These are phyloP conservation scores for Pholiota conissans DNA, from an alignment of 768 basidiomycete species.

Conservation along the genomic window DNA sequence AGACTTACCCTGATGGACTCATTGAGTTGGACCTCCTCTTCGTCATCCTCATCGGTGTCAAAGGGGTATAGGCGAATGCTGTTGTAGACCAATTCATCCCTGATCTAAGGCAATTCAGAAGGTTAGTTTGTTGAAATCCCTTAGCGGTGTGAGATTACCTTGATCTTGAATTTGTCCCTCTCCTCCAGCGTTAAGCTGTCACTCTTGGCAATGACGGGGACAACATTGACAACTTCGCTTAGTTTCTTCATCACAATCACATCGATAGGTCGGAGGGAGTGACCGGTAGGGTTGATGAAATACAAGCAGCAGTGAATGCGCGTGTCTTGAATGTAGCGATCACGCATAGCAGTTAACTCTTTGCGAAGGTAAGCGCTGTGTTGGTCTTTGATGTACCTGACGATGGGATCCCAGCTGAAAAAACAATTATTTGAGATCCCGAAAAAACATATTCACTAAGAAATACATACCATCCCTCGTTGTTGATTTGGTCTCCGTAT, in stretches of 20 bases:
- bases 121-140: not conserved
- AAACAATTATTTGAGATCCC: slow-evolving; percentile 5
- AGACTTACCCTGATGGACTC: slow-evolving; percentile 79
- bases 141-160: slow-evolving; percentile 46
- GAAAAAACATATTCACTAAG: slow-evolving; percentile 2
- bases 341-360: slow-evolving; percentile 97
- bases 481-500: slow-evolving; percentile 98
- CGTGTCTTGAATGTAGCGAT: slow-evolving; percentile 97
- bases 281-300: slow-evolving; percentile 99
- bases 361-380: slow-evolving; percentile 98
- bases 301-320: slow-evolving; percentile 97
- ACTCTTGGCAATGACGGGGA: slow-evolving; percentile 98
- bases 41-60: slow-evolving; percentile 93
- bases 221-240: slow-evolving; percentile 98
- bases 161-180: slow-evolving; percentile 88
- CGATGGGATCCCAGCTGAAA: slow-evolving; percentile 93
- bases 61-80: slow-evolving; percentile 96
- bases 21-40: slow-evolving; percentile 90
- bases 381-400: slow-evolving; percentile 99
- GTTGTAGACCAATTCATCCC: slow-evolving; percentile 87
- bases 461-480: slow-evolving; percentile 85
- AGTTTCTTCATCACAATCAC: slow-evolving; percentile 99
- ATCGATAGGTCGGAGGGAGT: slow-evolving; percentile 93
- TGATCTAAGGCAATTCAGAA: slow-evolving; percentile 56
- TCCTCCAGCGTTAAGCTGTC: slow-evolving; percentile 95